A percentile compares a stretch with the other conserved stretches of the same genome.
Evolutionary conservation across 164 flowering plant genomes (phyloP).

Genomic region (Piper longum): DNA sequence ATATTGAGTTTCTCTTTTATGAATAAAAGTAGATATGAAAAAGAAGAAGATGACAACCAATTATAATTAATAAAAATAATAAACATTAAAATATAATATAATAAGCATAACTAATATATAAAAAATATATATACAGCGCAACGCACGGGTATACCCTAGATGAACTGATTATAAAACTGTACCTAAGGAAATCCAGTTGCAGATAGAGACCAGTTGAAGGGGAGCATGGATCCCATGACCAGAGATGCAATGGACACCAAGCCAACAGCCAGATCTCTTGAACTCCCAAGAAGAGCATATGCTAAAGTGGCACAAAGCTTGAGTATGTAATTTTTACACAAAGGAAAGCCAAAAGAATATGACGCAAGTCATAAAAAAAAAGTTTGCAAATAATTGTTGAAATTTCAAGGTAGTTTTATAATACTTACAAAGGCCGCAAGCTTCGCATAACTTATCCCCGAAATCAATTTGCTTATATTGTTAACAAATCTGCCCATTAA

Average conservation of each 20-base stretch:
- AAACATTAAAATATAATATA: too few species aligned
- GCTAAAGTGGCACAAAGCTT: conserved; percentile 61
- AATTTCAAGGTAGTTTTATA: not conserved
- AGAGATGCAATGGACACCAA: conserved; percentile 50
- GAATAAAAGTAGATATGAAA: too few species aligned
- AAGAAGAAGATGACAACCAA: too few species aligned
- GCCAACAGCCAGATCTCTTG: conserved; percentile 48
- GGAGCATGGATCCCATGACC: conserved; percentile 47
- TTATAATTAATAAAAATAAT: too few species aligned
- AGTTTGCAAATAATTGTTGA: too few species aligned
- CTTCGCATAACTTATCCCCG: conserved; percentile 64
- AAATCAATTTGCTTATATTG: too few species aligned
- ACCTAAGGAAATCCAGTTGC: conserved; percentile 49
- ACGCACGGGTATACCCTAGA: too few species aligned
- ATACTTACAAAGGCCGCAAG: conserved; percentile 57
- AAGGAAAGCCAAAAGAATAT: not conserved
- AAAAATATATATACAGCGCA: too few species aligned
- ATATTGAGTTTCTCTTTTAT: too few species aligned
- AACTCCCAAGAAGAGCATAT: conserved; percentile 49
- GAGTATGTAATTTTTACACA: conserved; percentile 26
- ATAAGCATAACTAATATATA: too few species aligned
- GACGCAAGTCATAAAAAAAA: too few species aligned
- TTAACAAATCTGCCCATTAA: too few species aligned
- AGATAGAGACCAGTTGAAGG: conserved; percentile 24
- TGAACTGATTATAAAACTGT: not conserved